A percentile compares a stretch with the other conserved stretches of the same genome.
These are phyloP conservation scores for Emergomyces africanus DNA, from an alignment of 2,329 filamentous ascomycete genomes.

Conservation along the genomic window DNA sequence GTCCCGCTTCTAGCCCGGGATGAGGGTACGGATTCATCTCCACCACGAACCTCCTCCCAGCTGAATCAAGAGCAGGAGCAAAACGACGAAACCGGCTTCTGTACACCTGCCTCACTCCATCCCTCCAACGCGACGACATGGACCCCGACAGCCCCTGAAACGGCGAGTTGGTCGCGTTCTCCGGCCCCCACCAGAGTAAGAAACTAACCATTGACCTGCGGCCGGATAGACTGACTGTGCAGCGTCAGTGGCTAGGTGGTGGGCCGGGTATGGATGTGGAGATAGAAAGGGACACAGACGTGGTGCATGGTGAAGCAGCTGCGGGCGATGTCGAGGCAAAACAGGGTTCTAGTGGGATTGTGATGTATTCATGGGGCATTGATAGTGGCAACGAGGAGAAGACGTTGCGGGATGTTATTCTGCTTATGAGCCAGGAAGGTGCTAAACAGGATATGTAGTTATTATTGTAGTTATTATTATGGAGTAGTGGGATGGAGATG, in stretches of 20 bases:
- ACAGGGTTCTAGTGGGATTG: neutral
- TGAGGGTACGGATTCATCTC: neutral
- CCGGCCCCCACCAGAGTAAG: constrained; percentile 13
- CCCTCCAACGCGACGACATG: constrained; percentile 3
- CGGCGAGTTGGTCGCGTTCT: constrained; percentile 21
- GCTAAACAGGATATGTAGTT: neutral
- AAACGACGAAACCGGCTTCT: neutral
- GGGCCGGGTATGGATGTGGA: neutral
- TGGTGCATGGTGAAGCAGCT: neutral
- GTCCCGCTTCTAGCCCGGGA: constrained; percentile 14
- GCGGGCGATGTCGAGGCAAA: neutral
- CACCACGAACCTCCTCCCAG: neutral
- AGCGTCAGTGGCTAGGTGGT: neutral
- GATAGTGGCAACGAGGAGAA: neutral
- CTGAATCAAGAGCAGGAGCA: neutral
- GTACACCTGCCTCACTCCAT: no score
- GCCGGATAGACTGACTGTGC: constrained; percentile 16
- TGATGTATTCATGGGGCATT: neutral
- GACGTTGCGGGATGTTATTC: neutral
- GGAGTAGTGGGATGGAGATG: neutral
- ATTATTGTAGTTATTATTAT: no score
- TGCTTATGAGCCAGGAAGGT: neutral
- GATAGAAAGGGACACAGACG: neutral
- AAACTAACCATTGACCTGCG: constrained; percentile 23
- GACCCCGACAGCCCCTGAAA: constrained; percentile 20